Percentiles rank a stretch among this genome's conserved stretches.
Evolutionary conservation across 2,329 filamentous ascomycete species (phyloP).

Genomic region (Fusarium annulatum): DNA sequence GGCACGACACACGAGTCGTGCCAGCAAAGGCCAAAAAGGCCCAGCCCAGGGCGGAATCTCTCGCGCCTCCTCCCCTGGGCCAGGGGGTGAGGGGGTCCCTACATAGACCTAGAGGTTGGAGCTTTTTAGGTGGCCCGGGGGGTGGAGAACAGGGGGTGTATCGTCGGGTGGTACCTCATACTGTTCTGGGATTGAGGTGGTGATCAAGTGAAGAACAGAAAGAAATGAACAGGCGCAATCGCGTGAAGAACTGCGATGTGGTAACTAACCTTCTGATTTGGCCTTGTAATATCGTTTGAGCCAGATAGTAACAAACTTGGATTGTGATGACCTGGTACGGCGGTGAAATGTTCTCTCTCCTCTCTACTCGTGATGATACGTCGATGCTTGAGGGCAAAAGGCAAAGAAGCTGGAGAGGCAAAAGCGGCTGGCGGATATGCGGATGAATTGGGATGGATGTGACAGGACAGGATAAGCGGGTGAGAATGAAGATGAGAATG

Average conservation of each 20-base stretch:
- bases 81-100: constrained; percentile 42
- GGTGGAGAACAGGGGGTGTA: constrained; percentile 34
- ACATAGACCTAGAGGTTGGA: constrained; percentile 14
- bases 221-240: background rate
- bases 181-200: constrained; percentile 12
- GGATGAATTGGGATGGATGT: constrained; percentile 13
- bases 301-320: constrained; percentile 1
- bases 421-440: constrained; percentile 9
- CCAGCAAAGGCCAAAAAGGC: constrained; percentile 46
- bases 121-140: constrained; percentile 25
- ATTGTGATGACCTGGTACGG: background rate
- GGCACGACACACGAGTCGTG: constrained; percentile 48
- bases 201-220: constrained; percentile 1
- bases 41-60: constrained; percentile 46
- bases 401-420: background rate
- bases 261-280: background rate
- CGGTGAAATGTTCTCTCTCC: constrained; percentile 2
- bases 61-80: constrained; percentile 47
- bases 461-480: background rate
- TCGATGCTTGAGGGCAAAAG: constrained; percentile 9
- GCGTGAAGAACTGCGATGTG: background rate
- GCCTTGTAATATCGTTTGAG: background rate
- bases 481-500: constrained; percentile 6
- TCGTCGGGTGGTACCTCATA: background rate
- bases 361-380: constrained; percentile 9